Evolutionary conservation across 768 basidiomycete species (phyloP).

Genomic region (Lentinula sp.): DNA sequence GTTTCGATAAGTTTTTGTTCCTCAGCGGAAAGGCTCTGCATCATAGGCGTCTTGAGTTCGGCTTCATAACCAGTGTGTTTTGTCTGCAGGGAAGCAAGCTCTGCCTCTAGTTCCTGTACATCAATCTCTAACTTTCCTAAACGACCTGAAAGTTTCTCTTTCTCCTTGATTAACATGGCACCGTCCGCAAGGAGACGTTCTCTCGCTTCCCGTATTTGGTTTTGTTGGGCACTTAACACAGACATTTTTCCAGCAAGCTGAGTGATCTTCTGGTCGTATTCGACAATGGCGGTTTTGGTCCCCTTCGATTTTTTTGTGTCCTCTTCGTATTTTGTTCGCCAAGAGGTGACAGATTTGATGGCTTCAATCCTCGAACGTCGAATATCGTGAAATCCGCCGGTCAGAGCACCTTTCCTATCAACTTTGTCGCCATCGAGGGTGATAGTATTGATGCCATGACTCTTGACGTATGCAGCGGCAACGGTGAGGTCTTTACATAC

Average conservation of each 20-base stretch:
- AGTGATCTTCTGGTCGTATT: slow-evolving; percentile 85
- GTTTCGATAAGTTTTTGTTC: slow-evolving; percentile 63
- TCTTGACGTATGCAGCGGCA: slow-evolving; percentile 91
- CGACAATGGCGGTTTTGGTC: slow-evolving; percentile 63
- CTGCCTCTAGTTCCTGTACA: slow-evolving; percentile 66
- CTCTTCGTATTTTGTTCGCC: slow-evolving; percentile 65
- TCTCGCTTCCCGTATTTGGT: slow-evolving; percentile 60
- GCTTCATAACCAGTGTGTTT: slow-evolving; percentile 58
- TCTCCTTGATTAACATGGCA: slow-evolving; percentile 53
- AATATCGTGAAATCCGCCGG: slow-evolving; percentile 94
- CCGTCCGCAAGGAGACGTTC: slow-evolving; percentile 65
- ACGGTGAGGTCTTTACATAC: slow-evolving; percentile 90
- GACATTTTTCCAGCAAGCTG: slow-evolving; percentile 67
- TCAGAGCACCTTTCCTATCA: slow-evolving; percentile 92
- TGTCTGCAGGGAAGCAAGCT: slow-evolving; percentile 54
- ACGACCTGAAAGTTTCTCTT: slow-evolving; percentile 59
- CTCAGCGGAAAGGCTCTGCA: slow-evolving; percentile 62
- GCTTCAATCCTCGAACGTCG: slow-evolving; percentile 86
- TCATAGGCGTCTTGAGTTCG: slow-evolving; percentile 74
- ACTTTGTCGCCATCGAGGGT: slow-evolving; percentile 97
- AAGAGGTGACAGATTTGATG: slow-evolving; percentile 68
- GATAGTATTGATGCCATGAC: slow-evolving; percentile 93
- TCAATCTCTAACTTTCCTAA: slow-evolving; percentile 61
- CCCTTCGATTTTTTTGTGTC: slow-evolving; percentile 64
- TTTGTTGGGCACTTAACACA: slow-evolving; percentile 62